These are phyloP conservation scores for Carpinus viminea DNA, from an alignment of 306 rosid species.

Conservation along the genomic window DNA sequence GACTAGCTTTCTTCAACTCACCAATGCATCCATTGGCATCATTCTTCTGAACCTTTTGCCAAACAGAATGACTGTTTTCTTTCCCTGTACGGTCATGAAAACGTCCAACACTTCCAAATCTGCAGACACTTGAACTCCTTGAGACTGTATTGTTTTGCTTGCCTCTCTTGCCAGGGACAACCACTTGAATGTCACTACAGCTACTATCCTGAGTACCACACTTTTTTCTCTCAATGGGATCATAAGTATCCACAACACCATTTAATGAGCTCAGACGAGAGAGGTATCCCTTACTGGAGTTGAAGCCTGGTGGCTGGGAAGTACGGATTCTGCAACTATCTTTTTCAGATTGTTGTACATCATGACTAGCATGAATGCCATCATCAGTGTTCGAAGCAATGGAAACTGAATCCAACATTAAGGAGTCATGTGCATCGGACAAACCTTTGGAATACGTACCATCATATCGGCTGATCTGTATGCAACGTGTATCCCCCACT, in stretches of 20 bases:
- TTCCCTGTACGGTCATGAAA: slow-evolving; percentile 53
- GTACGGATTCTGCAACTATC: slow-evolving; percentile 30
- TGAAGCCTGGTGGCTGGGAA: slow-evolving; percentile 26
- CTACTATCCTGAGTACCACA: slow-evolving; percentile 36
- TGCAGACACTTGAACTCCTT: slow-evolving; percentile 45
- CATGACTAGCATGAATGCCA: slow-evolving; percentile 27
- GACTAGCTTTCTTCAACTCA: slow-evolving; percentile 49
- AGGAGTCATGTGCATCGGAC: slow-evolving; percentile 29
- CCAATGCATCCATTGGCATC: slow-evolving; percentile 35
- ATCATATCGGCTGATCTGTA: slow-evolving; percentile 25
- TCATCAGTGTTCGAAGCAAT: slow-evolving; percentile 46
- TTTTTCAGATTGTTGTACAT: slow-evolving; percentile 36
- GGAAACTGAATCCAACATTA: slow-evolving; percentile 45
- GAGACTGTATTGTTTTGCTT: slow-evolving; percentile 47
- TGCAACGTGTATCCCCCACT: slow-evolving; percentile 26
- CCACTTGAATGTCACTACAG: slow-evolving; percentile 26
- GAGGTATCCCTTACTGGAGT: slow-evolving; percentile 36
- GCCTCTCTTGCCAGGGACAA: slow-evolving; percentile 42
- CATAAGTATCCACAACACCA: slow-evolving; percentile 26
- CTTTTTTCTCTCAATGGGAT: slow-evolving; percentile 40
- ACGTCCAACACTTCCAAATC: slow-evolving; percentile 42
- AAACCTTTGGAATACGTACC: slow-evolving; percentile 28
- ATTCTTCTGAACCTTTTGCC: slow-evolving; percentile 84
- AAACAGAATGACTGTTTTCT: slow-evolving; percentile 67
- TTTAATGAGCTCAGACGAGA: slow-evolving; percentile 28